Conservation (phyloP, 495 filamentous ascomycete species). For the Peziza echinospora region DNA sequence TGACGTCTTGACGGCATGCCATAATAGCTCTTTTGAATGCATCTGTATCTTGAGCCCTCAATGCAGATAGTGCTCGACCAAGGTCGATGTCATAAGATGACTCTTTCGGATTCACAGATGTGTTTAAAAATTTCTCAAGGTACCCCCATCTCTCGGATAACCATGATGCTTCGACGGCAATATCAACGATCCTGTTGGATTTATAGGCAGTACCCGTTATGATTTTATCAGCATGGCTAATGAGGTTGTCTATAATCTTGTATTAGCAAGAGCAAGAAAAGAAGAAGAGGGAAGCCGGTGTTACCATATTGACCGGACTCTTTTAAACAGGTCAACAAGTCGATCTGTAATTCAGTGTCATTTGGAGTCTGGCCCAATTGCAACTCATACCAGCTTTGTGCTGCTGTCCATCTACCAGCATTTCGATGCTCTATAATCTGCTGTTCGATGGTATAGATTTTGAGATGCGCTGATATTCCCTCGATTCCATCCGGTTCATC, state of each 20-base stretch:
- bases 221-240: constrained; percentile 59
- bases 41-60: constrained; percentile 32
- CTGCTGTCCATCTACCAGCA: constrained; percentile 90
- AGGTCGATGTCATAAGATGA: constrained; percentile 68
- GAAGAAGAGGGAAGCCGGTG: too few relatives aligned
- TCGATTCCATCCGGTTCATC: constrained; percentile 95
- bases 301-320: constrained; percentile 79
- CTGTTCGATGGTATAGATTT: constrained; percentile 65
- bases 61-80: constrained; percentile 44
- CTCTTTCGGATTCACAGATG: constrained; percentile 42
- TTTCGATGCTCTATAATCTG: constrained; percentile 82
- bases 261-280: too few relatives aligned
- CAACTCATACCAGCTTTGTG: constrained; percentile 92
- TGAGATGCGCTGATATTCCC: constrained; percentile 69
- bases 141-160: constrained; percentile 31
- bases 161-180: constrained; percentile 80
- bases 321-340: constrained; percentile 71
- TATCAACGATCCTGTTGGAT: constrained; percentile 42
- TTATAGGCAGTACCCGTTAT: constrained; percentile 33
- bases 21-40: constrained; percentile 38
- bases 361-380: constrained; percentile 56
- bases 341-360: constrained; percentile 53
- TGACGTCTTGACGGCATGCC: constrained; percentile 44
- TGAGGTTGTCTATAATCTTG: constrained; percentile 58
- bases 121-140: not conserved